Conservation (phyloP, 1,284 basidiomycete genomes). For the Moesziomyces antarcticus region DNA sequence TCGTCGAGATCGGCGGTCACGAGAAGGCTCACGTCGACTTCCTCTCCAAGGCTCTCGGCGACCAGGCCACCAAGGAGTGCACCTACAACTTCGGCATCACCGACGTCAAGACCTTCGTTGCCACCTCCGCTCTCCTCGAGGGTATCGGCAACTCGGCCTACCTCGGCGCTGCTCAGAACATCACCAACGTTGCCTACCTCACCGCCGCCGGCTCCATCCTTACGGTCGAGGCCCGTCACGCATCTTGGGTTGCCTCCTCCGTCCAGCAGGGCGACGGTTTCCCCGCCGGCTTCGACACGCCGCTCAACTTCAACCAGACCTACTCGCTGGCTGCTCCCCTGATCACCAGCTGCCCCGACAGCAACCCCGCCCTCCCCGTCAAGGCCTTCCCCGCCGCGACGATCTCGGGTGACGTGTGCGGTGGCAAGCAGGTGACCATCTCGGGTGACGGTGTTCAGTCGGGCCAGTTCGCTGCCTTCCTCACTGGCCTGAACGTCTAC, state of each 20-base stretch:
- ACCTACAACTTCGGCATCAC: constrained; percentile 73
- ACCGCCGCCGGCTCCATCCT: constrained; percentile 58
- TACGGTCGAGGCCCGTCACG: constrained; percentile 55
- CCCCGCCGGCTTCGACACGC: constrained; percentile 71
- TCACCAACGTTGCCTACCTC: constrained; percentile 64
- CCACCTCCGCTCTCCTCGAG: constrained; percentile 74
- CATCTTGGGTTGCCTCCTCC: constrained; percentile 49
- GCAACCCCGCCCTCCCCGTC: constrained; percentile 70
- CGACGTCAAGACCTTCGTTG: constrained; percentile 70
- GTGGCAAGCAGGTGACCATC: constrained; percentile 65
- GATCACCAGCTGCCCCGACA: constrained; percentile 71
- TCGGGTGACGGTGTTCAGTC: constrained; percentile 61
- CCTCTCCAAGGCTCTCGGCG: constrained; percentile 73
- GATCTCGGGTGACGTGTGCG: constrained; percentile 53
- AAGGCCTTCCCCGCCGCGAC: constrained; percentile 69
- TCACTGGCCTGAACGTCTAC: constrained; percentile 68
- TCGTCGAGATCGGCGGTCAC: constrained; percentile 68
- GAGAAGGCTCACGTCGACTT: constrained; percentile 73
- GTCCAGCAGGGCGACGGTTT: constrained; percentile 52
- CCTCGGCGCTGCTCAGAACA: constrained; percentile 72
- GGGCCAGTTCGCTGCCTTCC: constrained; percentile 69
- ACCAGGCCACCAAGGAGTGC: constrained; percentile 72
- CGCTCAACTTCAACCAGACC: constrained; percentile 68
- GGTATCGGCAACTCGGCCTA: constrained; percentile 73
- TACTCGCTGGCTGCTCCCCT: constrained; percentile 69